A percentile compares a stretch with the other conserved stretches of the same genome.
Evolutionary conservation across 352 stramenopile genomes (phyloP).

Genomic region (Globisporangium paroecandrum): DNA sequence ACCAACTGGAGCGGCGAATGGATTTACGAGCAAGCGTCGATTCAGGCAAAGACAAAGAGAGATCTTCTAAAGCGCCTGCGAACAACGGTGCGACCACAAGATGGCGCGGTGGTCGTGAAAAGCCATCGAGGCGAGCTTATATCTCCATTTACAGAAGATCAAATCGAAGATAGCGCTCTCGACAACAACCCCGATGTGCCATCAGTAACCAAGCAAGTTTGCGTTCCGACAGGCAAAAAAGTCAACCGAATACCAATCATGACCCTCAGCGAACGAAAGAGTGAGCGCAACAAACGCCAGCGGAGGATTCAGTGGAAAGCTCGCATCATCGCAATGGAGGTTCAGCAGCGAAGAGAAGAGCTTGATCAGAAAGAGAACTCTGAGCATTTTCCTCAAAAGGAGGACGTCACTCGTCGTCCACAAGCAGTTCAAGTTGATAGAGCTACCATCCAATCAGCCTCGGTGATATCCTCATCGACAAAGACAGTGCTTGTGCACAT

Average conservation of each 20-base stretch:
- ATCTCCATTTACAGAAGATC: slow-evolving; percentile 21
- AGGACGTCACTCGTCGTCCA: background rate
- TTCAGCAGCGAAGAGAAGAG: slow-evolving; percentile 33
- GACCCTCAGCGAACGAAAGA: slow-evolving; percentile 25
- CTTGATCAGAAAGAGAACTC: background rate
- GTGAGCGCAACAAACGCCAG: slow-evolving; percentile 18
- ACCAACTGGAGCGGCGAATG: slow-evolving; percentile 65
- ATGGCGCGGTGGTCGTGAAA: slow-evolving; percentile 38
- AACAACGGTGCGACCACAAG: slow-evolving; percentile 23
- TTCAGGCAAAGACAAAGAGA: slow-evolving; percentile 31
- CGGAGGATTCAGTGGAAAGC: slow-evolving; percentile 42
- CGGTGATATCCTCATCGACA: background rate
- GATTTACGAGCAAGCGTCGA: slow-evolving; percentile 44
- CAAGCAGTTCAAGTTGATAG: background rate
- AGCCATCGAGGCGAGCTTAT: slow-evolving; percentile 48
- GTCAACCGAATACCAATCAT: slow-evolving; percentile 22
- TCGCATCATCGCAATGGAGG: slow-evolving; percentile 58
- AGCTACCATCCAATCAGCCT: background rate
- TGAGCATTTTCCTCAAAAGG: background rate
- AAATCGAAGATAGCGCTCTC: slow-evolving; percentile 3
- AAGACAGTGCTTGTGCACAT: slow-evolving; percentile 32
- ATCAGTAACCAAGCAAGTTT: background rate
- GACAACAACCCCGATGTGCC: background rate
- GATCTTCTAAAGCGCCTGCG: slow-evolving; percentile 39
- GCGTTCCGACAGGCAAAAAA: background rate